These are phyloP conservation scores for Phialemonium atrogriseum DNA, from an alignment of 2,329 filamentous ascomycete genomes.

Conservation along the genomic window DNA sequence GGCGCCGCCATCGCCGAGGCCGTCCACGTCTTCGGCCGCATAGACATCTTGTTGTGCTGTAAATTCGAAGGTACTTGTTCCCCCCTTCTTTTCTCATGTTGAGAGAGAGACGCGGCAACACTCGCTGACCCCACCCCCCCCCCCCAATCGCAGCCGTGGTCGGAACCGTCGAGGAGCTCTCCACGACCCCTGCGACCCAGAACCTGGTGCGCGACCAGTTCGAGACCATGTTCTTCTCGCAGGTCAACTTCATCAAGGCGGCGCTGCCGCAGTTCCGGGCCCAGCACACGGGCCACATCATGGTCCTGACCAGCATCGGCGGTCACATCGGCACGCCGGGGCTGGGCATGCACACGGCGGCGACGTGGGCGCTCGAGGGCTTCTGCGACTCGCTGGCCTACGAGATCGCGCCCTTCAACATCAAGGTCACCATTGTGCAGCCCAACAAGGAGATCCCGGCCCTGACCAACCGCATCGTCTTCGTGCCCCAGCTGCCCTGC, in stretches of 20 bases:
- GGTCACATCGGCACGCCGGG: conserved; percentile 91
- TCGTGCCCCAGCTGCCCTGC: conserved; percentile 65
- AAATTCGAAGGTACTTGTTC: conserved; percentile 63
- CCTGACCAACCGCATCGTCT: conserved; percentile 78
- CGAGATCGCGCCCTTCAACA: conserved; percentile 93
- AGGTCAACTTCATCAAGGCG: conserved; percentile 92
- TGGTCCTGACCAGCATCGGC: conserved; percentile 81
- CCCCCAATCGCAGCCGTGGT: conserved; percentile 62
- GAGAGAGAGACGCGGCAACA: no score
- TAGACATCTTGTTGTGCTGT: conserved; percentile 88
- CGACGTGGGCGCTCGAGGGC: conserved; percentile 90
- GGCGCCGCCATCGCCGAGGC: conserved; percentile 83
- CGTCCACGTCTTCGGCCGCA: conserved; percentile 71
- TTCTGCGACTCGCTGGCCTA: conserved; percentile 95
- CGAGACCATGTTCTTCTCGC: conserved; percentile 89
- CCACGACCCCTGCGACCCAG: conserved; percentile 61
- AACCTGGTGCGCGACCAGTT: conserved; percentile 86
- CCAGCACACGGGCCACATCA: conserved; percentile 80
- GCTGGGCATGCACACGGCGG: conserved; percentile 82
- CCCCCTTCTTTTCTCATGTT: not conserved
- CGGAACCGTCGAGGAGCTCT: conserved; percentile 84
- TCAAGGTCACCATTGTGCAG: conserved; percentile 93
- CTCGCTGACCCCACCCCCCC: no score
- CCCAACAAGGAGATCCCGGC: conserved; percentile 88
- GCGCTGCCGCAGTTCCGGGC: conserved; percentile 70